These are phyloP conservation scores for Lathyrus oleraceus DNA, from an alignment of 306 rosid genomes.

Conservation along the genomic window DNA sequence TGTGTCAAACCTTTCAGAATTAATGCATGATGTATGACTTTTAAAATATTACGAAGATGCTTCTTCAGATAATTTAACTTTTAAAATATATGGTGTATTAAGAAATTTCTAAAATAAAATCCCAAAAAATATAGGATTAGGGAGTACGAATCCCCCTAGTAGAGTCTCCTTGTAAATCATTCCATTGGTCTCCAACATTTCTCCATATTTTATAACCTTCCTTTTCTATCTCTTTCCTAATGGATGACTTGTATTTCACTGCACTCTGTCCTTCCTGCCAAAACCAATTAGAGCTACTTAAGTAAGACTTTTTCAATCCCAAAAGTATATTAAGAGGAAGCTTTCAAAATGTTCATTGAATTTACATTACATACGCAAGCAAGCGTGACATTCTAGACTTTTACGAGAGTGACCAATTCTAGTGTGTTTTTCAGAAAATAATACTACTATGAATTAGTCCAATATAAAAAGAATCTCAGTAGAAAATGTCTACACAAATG, in stretches of 20 bases:
- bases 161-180: no score
- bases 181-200: no score
- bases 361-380: neutral
- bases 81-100: no score
- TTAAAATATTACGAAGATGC: no score
- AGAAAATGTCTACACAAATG: neutral
- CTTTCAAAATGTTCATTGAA: neutral
- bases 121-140: no score
- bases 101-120: no score
- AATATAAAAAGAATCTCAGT: no score
- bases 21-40: no score
- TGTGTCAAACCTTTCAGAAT: no score
- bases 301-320: constrained; percentile 14
- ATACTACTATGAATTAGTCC: neutral
- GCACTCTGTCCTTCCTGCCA: constrained; percentile 66
- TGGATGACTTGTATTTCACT: constrained; percentile 58
- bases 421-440: no score
- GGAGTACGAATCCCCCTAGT: no score
- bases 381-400: neutral
- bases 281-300: neutral
- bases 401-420: neutral
- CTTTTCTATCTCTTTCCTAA: constrained; percentile 55
- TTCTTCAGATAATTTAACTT: no score
- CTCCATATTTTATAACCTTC: constrained; percentile 57
- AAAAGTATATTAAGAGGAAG: constrained; percentile 9